Evolutionary conservation across 768 basidiomycete genomes (phyloP), one percentile per base, ranked within the genome.

Genomic region (Termitomyces sp.): DNA sequence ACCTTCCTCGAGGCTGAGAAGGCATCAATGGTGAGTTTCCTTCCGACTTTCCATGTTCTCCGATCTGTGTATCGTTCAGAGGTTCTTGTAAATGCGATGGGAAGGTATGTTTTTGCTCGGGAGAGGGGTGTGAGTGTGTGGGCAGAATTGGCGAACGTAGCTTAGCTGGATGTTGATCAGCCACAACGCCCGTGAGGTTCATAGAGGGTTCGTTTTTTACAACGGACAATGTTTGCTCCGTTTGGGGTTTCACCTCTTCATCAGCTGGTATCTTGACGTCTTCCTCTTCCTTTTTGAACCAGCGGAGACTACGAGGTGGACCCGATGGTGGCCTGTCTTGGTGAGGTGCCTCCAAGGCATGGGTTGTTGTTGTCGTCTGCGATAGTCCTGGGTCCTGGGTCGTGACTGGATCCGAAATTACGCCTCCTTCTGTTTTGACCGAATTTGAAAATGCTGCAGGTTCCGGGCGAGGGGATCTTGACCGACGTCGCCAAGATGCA

Each of bases 391-490:
- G 5, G 25, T 39, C 36, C 29, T 20, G 36, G 11, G 38, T 41
- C 45, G 41, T n/a, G 13, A 16, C 18, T 20, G 15, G 16, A 38
- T 44, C 20, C 7, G 23, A 7, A n/a, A 23, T 43, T n/a, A 25
- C 16, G 27, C 29, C 43, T 47, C 44, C 33, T 23, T 38, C 56
- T 22, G 38, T 40, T 43, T 43, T 50, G 13, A 38, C 40, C 10
- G 29, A 3, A 13, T 48, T 31, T 39, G 27, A 43, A 13, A 31
- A 27, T 43, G 36, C n/a, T 40, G 52, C 48, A 12, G 41, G 47
- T 50, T 57, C 53, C n/a, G 16, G 40, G 22, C 38, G 58, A 11
- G 62, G 55, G 15, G 60, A 62, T 31, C 42, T 43, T 41, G 56
- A 54, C 5, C 49, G 53, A 27, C 52, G 53, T 16, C 43, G 51